Percentiles rank a stretch among this genome's conserved stretches.
Evolutionary conservation across 2,329 filamentous ascomycete genomes (phyloP).

Genomic region (Coniochaeta sp.): DNA sequence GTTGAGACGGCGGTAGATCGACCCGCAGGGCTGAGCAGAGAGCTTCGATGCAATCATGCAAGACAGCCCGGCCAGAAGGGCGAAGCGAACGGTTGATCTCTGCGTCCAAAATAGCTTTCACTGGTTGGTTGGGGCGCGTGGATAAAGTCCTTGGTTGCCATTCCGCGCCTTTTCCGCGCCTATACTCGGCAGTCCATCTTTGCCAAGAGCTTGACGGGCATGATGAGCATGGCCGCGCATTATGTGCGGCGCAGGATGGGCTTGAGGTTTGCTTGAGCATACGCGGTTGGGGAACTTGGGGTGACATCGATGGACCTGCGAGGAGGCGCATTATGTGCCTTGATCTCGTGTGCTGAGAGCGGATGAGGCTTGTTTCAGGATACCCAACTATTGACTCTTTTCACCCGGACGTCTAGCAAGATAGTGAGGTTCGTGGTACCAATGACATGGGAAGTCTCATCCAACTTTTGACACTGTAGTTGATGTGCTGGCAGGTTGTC

Average conservation of each 20-base stretch:
- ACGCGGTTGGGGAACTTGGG: background rate
- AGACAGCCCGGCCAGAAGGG: too few relatives aligned
- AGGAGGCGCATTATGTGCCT: background rate
- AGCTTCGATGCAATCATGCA: background rate
- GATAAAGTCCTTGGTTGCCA: conserved; percentile 5
- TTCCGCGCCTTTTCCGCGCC: background rate
- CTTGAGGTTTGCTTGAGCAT: background rate
- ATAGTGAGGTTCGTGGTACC: background rate
- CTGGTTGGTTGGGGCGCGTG: conserved; percentile 12
- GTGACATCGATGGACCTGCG: background rate
- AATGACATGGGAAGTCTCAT: background rate
- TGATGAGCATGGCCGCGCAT: background rate
- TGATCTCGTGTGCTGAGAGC: background rate
- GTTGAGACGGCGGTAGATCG: background rate
- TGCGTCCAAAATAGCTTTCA: conserved; percentile 5
- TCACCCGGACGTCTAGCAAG: background rate
- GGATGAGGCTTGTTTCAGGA: background rate
- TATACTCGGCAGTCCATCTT: background rate
- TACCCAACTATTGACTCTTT: background rate
- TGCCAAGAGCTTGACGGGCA: background rate
- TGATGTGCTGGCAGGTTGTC: background rate
- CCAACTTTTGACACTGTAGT: background rate
- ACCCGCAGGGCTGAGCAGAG: background rate
- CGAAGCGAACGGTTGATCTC: background rate
- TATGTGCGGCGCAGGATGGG: background rate